Evolutionary conservation across 2,329 filamentous ascomycete species (phyloP), one percentile per base, ranked within the genome.

Genomic region (Mycosphaerella sp.): DNA sequence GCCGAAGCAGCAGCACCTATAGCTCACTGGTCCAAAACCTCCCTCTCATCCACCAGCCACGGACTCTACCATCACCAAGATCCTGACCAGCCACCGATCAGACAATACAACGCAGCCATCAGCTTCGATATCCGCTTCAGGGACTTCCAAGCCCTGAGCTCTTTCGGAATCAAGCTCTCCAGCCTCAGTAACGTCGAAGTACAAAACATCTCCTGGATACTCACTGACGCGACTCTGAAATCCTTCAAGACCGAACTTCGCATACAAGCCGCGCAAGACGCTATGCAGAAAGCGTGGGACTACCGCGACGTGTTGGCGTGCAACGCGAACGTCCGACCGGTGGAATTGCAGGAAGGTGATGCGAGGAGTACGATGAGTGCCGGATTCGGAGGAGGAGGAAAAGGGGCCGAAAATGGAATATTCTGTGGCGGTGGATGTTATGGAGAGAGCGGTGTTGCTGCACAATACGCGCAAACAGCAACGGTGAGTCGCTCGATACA

Each of bases 101-200:
- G 55, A 4, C 31, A 49, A 31, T 63, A 62, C 48, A 53, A 50
- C 14, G 53, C 54, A 2, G 51, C 29, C 9, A 53, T 64, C n/a
- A 57, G 31, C 4, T 64, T 63, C 54, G 62, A 64, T 34, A 60
- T 64, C 38, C 51, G 62, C 21, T 64, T 64, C 51, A 54, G 59
- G 32, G 59, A 63, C 23, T 63, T 64, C 50, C 55, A 55, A 23
- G 55, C 59, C 6, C 40, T 64, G 4, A 58, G 61, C 9, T 31
- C 47, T 2, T 64, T 64, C 29, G 56, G 57, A 14, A 55, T 54
- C 8, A 54, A 55, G 14, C 31, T 63, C 7, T 59, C 59, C 9
- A 53, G 58, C 8, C 31, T 63, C 3, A 31, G 47, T 7, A 61
- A 62, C 31, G 56, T 58, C 3, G 54, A 62, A 45, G 48, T 62